These are phyloP conservation scores for Xylona heveae DNA, from an alignment of 495 filamentous ascomycete species.

Conservation along the genomic window DNA sequence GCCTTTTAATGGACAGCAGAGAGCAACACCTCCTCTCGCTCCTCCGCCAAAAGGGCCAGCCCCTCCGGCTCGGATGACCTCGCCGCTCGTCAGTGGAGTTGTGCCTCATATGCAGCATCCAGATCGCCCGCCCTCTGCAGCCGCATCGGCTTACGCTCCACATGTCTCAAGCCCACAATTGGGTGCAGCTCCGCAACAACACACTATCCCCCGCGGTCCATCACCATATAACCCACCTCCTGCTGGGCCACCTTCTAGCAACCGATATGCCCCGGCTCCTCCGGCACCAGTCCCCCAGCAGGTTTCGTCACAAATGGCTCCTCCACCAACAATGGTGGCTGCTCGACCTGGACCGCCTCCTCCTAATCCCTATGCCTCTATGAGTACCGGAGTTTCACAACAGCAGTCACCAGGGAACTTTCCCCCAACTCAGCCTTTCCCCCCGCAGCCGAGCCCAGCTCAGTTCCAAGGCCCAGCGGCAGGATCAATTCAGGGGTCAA, in stretches of 20 bases:
- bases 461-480: constrained; percentile 11
- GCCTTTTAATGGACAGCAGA: constrained; percentile 21
- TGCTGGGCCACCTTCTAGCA: constrained; percentile 46
- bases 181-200: constrained; percentile 20
- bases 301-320: no score
- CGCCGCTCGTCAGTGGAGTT: constrained; percentile 23
- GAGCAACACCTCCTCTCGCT: constrained; percentile 28
- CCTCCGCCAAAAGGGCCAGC: constrained; percentile 35
- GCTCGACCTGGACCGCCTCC: constrained; percentile 9
- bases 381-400: constrained; percentile 1
- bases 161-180: constrained; percentile 22
- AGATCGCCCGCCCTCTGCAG: constrained; percentile 33
- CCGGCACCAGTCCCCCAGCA: constrained; percentile 24
- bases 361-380: constrained; percentile 8
- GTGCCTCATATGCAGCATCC: constrained; percentile 23
- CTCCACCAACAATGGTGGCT: no score
- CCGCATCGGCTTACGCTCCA: constrained; percentile 55
- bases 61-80: constrained; percentile 25
- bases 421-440: constrained; percentile 15
- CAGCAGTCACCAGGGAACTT: constrained; percentile 13
- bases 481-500: constrained; percentile 19
- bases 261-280: constrained; percentile 73
- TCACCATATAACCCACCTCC: constrained; percentile 84
- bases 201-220: constrained; percentile 45
- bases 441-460: constrained; percentile 4